A percentile compares a stretch with the other conserved stretches of the same genome.
phyloP scores from a whole-genome alignment of 192 early-diverging fungal species.

The Coemansia sp. region DNA sequence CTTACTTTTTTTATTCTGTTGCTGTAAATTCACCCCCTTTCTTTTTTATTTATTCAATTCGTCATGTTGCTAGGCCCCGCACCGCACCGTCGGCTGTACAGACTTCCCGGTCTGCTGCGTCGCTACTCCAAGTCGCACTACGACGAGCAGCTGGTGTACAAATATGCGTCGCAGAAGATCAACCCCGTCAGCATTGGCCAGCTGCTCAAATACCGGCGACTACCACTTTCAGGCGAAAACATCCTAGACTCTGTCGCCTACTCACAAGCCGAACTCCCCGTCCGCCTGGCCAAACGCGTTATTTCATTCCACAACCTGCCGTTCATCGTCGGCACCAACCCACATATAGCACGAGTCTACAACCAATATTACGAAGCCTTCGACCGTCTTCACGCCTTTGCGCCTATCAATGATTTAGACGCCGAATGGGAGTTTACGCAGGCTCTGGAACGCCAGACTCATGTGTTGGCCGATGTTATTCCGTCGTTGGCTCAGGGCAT shows the following conservation, averaged over 20 bases:
- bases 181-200: slow-evolving; percentile 74
- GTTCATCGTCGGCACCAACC: slow-evolving; percentile 96
- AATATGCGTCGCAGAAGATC: slow-evolving; percentile 48
- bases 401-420: slow-evolving; percentile 59
- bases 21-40: no score
- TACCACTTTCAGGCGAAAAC: slow-evolving; percentile 55
- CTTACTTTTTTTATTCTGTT: no score
- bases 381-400: slow-evolving; percentile 65
- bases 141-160: slow-evolving; percentile 51
- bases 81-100: not conserved
- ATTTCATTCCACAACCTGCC: slow-evolving; percentile 84
- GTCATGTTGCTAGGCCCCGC: not conserved
- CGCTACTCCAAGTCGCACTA: slow-evolving; percentile 37
- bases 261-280: slow-evolving; percentile 79
- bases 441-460: slow-evolving; percentile 70
- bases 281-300: slow-evolving; percentile 84
- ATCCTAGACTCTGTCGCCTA: slow-evolving; percentile 64
- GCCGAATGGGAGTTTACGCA: slow-evolving; percentile 68
- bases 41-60: no score
- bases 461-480: slow-evolving; percentile 81
- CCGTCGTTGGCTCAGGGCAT: slow-evolving; percentile 90
- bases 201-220: slow-evolving; percentile 72
- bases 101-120: not conserved
- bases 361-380: slow-evolving; percentile 78
- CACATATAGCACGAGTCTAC: slow-evolving; percentile 83